Conservation (phyloP, 139 green algal species). For the Micractinium sp. region DNA sequence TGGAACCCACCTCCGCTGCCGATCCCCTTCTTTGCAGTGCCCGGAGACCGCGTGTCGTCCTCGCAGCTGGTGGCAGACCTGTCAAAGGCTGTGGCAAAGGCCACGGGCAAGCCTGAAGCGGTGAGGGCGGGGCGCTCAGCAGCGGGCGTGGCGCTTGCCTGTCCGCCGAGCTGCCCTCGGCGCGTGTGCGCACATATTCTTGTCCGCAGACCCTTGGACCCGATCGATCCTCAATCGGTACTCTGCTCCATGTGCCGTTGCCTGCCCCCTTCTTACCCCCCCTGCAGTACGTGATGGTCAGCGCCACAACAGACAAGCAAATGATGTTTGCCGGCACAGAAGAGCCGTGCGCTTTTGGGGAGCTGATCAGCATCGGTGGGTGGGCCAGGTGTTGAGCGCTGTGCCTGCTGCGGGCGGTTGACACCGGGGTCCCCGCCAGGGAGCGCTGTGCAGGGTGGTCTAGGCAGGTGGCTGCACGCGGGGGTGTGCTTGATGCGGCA, state of each 20-base stretch:
- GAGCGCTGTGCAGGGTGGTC: no score
- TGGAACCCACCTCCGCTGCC: no score
- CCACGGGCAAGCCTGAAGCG: conserved; percentile 63
- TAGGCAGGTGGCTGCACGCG: no score
- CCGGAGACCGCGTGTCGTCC: conserved; percentile 47
- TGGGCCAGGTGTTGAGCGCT: neutral
- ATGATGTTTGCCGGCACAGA: conserved; percentile 59
- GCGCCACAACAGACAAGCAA: conserved; percentile 47
- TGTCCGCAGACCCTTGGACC: no score
- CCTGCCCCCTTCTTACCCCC: neutral
- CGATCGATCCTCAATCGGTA: no score
- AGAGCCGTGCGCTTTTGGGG: conserved; percentile 63
- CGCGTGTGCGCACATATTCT: neutral
- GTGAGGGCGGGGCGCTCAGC: neutral
- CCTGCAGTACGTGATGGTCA: conserved; percentile 62
- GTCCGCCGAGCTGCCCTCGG: neutral
- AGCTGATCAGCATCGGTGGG: conserved; percentile 60
- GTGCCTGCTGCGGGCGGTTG: no score
- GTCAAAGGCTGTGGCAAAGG: conserved; percentile 46
- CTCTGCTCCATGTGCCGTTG: neutral
- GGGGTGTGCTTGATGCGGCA: no score
- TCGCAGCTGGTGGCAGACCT: conserved; percentile 51
- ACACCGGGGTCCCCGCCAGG: no score
- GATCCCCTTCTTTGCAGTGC: conserved; percentile 42
- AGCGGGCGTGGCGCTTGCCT: neutral